Evolutionary conservation across 2,329 filamentous ascomycete species (phyloP), one percentile per base, ranked within the genome.

Genomic region (Cordyceps cateniannulata): DNA sequence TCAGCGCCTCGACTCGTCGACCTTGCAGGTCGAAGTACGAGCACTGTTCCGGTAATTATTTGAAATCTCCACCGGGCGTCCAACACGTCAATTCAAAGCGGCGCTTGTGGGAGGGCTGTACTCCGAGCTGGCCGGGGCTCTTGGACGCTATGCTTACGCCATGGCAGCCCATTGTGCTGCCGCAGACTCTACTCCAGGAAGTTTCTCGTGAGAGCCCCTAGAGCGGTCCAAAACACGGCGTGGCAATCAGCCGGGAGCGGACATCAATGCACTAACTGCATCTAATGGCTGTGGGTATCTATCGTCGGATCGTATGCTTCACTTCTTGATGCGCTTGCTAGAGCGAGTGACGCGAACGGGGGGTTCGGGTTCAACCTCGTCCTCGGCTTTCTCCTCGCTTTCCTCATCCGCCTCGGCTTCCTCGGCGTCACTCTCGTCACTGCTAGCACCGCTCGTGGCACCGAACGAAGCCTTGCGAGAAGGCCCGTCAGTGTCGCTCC

Each of bases 401-500:
- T 68, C 53, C 16, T 63, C 49, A 8, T 59, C 53, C 22, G 66
- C 74, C 29, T 77, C 73, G 61, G 76, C 75, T 24, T 75, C 72
- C 54, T 74, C 76, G 27, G 72, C 76, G 55, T 76, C 77, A 51
- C 73, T 75, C 22, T 76, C 73, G 52, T 76, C 73, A 56, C 75
- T 77, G 24, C 72, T 72, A 24, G 64, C 65, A 32, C 64, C 66
- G 22, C 64, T 54, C 8, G 69, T 71, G 5, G 68, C 69, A 27
- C 67, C 70, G 44, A 72, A 71, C 0, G 70, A 74, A 9, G 63
- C 63, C 38, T 71, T 71, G 54, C 68, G 67, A 10, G 71, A 73
- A 24, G 63, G 63, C 8, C 63, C 67, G 20, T 71, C 69, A 20
- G 70, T 72, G 24, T 72, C 72, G 54, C 72, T 75, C 20, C 67